Evolutionary conservation across 257 asterid species (phyloP), one percentile per base, ranked within the genome.

Genomic region (Solanum gandarillasii): DNA sequence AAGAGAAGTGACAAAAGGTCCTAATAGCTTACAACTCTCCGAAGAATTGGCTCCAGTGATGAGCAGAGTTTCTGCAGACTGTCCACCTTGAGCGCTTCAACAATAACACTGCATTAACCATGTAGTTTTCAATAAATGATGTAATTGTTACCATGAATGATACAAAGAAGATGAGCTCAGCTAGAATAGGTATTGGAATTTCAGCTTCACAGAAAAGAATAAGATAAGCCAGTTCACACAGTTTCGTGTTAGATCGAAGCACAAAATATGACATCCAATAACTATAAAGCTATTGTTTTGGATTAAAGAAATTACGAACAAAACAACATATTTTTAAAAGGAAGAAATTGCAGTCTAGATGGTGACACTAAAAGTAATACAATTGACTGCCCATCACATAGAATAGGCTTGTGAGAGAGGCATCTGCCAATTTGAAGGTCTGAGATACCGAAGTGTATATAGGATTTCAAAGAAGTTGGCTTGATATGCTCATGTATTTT

Each of bases 11-110:
- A 74, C 10, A 32, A 34, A 48, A 55, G 84, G 86, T 87, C 60
- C 87, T 52, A 68, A 60, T 31, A 81, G 88, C 98, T 95, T 95
- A 96, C 99, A 88, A 96, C 99, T 94, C 96, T 95, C 41, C 99
- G 98, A 73, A 96, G 98, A 92, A 96, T 92, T 32, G 99, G 98
- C 90, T 96, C 99, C 93, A 96, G 87, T 7, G 99, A 95, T 67
- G 99, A 96, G 93, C 98, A 96, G 81, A 96, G 98, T 91, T 94
- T 95, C 91, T 96, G 99, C 89, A 96, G 95, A 91, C 98, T 94
- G 91, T 96, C 98, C 90, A 94, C 92, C 93, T 96, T 96, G 74
- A 96, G 93, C 87, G 99, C 99, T 91, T 96, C 99, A 82, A 96
- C 96, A 86, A 96, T 95, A 86, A 96, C 99, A 88, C 99, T 96